Evolutionary conservation across 2,329 filamentous ascomycete species (phyloP), one percentile per base, ranked within the genome.

Genomic region (Xylaria sp.): DNA sequence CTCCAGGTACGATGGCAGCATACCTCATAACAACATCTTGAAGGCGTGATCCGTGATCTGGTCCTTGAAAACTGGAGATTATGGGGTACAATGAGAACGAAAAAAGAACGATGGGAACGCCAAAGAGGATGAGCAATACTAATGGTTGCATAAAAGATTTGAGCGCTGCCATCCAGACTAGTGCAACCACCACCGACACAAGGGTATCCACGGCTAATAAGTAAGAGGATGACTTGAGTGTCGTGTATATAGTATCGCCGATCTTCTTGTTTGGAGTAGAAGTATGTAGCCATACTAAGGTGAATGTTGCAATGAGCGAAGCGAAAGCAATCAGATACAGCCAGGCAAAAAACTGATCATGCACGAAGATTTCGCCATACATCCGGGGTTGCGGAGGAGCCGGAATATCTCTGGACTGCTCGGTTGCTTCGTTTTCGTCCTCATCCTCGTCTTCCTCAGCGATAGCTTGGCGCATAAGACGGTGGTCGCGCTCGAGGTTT

Each of bases 181-280:
- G 84, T 1, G 95, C 95, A 21, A 98, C 92, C 42, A 97, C 84
- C 47, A 98, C 84, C 0, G 96, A 92, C n/a, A 98, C 90, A 19
- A 98, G 79, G 0, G 96, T 98, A 80, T 98, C 97, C 61, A 96
- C 89, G 1, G 93, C 92, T 50, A 99, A 89, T 72, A 98, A 90
- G 76, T 96, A 91, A 76, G 97, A 96, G 0, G 94, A 98, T 59
- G 90, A 89, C 74, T 92, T 91, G 42, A 99, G 82, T 4, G 93
- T 94, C 14, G 92, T 93, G 80, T 99, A 99, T 67, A 99, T 93
- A 1, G 95, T 98, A 79, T 99, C 96, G 14, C 94, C 95, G 65
- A 97, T 87, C 76, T 92, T 92, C 63, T 85, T 85, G 61, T 83
- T 83, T 4, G 92, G 91, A 0, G 90, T 83, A 19, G 92, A 89